Evolutionary conservation across 768 basidiomycete species (phyloP).

Genomic region (Strobilomyces dryophilus): DNA sequence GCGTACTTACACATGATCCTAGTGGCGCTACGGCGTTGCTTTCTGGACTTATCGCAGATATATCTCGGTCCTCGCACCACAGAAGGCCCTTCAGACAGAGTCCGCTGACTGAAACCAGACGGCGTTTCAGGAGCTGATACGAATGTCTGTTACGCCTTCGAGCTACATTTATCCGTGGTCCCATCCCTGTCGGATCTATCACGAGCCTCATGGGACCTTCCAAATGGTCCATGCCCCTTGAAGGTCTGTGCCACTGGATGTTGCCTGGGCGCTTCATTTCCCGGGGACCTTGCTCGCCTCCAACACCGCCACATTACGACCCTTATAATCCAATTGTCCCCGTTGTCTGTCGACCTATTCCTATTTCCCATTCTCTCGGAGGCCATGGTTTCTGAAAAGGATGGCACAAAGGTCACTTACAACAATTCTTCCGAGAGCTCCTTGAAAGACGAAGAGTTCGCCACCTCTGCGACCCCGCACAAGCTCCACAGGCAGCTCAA

Average conservation of each 20-base stretch:
- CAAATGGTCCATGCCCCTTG: not conserved
- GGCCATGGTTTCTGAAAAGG: conserved; percentile 24
- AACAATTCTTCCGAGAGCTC: conserved; percentile 15
- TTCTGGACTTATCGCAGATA: not conserved
- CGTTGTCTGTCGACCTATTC: not conserved
- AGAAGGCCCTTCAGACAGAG: not conserved
- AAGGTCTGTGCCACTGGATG: not conserved
- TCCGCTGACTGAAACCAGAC: too few species aligned
- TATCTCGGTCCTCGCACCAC: not conserved
- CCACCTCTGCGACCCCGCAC: not conserved
- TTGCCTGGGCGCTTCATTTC: not conserved
- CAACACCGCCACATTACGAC: conserved; percentile 2
- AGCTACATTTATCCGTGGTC: not conserved
- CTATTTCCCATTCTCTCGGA: not conserved
- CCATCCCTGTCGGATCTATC: not conserved
- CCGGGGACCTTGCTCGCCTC: not conserved
- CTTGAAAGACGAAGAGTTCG: conserved; percentile 21
- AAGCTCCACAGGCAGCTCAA: conserved; percentile 59
- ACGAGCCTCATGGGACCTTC: not conserved
- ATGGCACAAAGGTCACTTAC: not conserved
- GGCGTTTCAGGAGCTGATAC: not conserved
- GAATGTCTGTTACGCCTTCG: not conserved
- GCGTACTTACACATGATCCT: not conserved
- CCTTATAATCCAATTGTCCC: not conserved
- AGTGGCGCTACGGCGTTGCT: not conserved